Conservation (phyloP, 306 rosid species). For the Cicer pinnatifidum region DNA sequence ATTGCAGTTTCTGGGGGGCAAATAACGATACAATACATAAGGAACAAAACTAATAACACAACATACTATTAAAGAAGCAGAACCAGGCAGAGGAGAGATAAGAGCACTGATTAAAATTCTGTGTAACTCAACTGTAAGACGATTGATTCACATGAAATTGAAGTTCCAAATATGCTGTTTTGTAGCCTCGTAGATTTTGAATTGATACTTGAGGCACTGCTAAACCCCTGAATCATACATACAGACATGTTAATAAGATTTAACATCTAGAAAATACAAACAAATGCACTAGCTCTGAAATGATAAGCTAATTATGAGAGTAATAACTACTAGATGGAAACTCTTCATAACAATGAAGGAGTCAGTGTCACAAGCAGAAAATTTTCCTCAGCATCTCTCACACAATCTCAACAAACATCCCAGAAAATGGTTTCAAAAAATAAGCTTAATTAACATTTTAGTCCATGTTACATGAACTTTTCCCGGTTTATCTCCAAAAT, state of each 20-base stretch:
- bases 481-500: not conserved
- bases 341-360: conserved; percentile 11
- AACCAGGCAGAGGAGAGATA: not conserved
- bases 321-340: conserved; percentile 11
- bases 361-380: not conserved
- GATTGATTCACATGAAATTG: conserved; percentile 59
- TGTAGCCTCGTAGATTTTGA: conserved; percentile 50
- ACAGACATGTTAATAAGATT: not conserved
- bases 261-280: conserved; percentile 16
- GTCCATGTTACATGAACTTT: not conserved
- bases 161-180: conserved; percentile 60
- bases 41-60: conserved; percentile 2
- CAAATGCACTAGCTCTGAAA: not conserved
- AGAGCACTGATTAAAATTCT: conserved; percentile 21
- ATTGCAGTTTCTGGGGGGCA: conserved; percentile 54
- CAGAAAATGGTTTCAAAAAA: not conserved
- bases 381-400: not conserved
- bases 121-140: conserved; percentile 67
- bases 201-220: conserved; percentile 50
- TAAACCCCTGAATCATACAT: conserved; percentile 56
- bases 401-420: conserved; percentile 11
- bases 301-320: not conserved
- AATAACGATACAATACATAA: conserved; percentile 19
- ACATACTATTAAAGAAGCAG: conserved; percentile 29
- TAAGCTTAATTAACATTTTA: not conserved